phyloP scores from a whole-genome alignment of 495 filamentous ascomycete species.

The Elaphomyces granulatus region DNA sequence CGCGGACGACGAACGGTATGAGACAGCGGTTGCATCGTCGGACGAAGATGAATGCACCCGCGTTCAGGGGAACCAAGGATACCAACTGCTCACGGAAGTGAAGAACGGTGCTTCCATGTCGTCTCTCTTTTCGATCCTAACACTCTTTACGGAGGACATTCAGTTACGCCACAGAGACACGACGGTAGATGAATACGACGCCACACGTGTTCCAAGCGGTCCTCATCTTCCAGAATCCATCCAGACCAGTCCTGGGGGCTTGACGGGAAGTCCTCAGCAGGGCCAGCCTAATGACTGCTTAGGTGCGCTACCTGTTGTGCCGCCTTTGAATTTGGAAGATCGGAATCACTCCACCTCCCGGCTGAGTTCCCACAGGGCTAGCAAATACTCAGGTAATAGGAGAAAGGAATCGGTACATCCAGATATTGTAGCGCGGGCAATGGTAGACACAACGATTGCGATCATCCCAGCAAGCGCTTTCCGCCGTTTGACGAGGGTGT shows the following conservation, averaged over 20 bases:
- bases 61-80: conserved; percentile 53
- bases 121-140: conserved; percentile 91
- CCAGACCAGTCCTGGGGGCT: conserved; percentile 29
- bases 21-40: conserved; percentile 20
- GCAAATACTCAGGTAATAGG: conserved; percentile 8
- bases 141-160: conserved; percentile 90
- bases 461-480: conserved; percentile 97
- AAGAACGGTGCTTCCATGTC: conserved; percentile 99
- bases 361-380: conserved; percentile 5
- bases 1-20: conserved; percentile 11
- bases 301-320: conserved; percentile 40
- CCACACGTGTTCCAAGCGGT: conserved; percentile 26
- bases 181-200: conserved; percentile 42
- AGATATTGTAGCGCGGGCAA: conserved; percentile 92
- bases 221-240: conserved; percentile 33
- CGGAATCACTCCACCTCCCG: conserved; percentile 13
- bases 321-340: conserved; percentile 59
- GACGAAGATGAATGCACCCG: conserved; percentile 53
- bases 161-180: conserved; percentile 57
- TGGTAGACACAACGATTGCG: conserved; percentile 92
- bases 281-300: conserved; percentile 4
- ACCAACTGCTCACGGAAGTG: conserved; percentile 91
- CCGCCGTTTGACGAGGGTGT: conserved; percentile 80
- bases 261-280: conserved; percentile 23
- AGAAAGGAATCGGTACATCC: conserved; percentile 68